Percentiles rank a stretch among this genome's conserved stretches.
Evolutionary conservation across 495 filamentous ascomycete genomes (phyloP).

Genomic region (Daldinia decipiens): DNA sequence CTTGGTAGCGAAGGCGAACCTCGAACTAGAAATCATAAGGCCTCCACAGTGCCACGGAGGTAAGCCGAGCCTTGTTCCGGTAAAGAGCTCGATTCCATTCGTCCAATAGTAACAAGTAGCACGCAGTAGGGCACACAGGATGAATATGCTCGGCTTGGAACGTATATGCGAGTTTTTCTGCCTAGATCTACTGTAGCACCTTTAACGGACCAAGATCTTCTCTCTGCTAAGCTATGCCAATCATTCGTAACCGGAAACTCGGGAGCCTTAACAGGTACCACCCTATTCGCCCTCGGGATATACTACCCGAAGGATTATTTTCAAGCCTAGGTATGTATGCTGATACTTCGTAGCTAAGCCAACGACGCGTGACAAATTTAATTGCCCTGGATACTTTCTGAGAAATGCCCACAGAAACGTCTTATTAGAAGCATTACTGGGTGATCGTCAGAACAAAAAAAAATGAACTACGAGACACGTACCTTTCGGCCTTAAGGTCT

Average conservation of each 20-base stretch:
- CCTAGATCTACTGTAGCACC: constrained; percentile 16
- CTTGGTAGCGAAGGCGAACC: constrained; percentile 18
- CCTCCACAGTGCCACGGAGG: constrained; percentile 25
- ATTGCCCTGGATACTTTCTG: not conserved
- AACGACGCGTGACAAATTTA: constrained; percentile 11
- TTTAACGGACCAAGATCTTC: constrained; percentile 14
- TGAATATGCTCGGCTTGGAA: constrained; percentile 20
- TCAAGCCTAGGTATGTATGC: not conserved
- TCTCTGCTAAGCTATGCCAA: constrained; percentile 14
- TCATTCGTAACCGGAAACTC: constrained; percentile 12
- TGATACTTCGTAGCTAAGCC: constrained; percentile 8
- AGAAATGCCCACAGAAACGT: not conserved
- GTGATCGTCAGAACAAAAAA: not conserved
- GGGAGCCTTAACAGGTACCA: not conserved
- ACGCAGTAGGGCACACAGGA: constrained; percentile 23
- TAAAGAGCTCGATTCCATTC: constrained; percentile 4
- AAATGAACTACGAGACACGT: constrained; percentile 3
- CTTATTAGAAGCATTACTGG: not conserved
- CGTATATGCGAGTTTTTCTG: constrained; percentile 13
- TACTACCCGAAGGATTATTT: not conserved
- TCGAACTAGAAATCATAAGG: constrained; percentile 4
- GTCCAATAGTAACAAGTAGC: constrained; percentile 3
- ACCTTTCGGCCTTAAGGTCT: not conserved
- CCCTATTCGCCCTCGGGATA: constrained; percentile 14
- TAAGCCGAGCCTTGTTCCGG: constrained; percentile 14